Base-by-base conservation (phyloP, 169 alveolate species). In the Theileria parva region DNA sequence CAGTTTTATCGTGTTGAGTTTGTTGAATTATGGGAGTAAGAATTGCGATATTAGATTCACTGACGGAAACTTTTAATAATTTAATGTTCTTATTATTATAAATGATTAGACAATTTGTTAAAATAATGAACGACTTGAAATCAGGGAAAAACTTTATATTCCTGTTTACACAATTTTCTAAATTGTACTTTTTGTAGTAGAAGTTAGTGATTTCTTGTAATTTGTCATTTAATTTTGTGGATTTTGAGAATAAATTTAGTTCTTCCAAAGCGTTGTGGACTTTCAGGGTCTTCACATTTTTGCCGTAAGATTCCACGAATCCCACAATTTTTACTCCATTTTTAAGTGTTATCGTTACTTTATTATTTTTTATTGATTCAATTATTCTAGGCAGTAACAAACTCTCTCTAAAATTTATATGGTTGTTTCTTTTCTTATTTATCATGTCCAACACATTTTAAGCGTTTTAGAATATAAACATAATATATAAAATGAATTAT, bases 281-380 rank as follows among this genome's bases (percentile, higher is more conserved):
- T 57, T 57, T 30, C 2, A 59, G 70, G 8, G 89, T 83, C 2
- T 12, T 61, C 1, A 83, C 21, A 3, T 69, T 48, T 37, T 50
- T n/a, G 32, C 78, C 74, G 64, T 83, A 83, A 21, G 74, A 57
- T 39, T 30, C 86, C 27, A 83, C 70, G 7, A 11, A 6, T 19
- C 89, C 89, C 8, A 70, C 19, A 11, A 83, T 30, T 17, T 19
- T 32, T 17, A 76, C 17, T 50, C 86, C 86, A 60, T 83, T 83
- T 4, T 34, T 23, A 32, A 83, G 65, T 7, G 44, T 27, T 30
- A 83, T n/a, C 5, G 3, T 0, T 17, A 83, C 89, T 44, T 32
- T 32, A 34, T 37, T 37, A 32, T 79, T 85, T 53, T 50, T 53
- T 27, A 83, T 66, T 34, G 76, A 85, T 21, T 17, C 25, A 4